Conservation (phyloP, 2,329 filamentous ascomycete species). For the Ceratocystis ficicola region DNA sequence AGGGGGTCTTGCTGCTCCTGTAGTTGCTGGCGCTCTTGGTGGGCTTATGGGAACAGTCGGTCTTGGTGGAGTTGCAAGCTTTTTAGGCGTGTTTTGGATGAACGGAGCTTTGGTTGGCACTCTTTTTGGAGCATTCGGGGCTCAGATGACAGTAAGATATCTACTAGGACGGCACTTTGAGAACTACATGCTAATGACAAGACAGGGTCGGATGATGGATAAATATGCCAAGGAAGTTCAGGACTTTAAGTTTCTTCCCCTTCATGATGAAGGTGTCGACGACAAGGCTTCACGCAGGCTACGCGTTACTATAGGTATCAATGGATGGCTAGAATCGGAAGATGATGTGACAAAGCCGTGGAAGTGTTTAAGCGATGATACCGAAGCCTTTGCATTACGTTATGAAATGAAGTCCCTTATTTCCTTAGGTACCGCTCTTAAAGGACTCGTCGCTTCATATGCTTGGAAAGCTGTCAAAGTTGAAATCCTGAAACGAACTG, state of each 20-base stretch:
- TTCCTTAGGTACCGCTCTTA: constrained; percentile 60
- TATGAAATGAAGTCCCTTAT: constrained; percentile 73
- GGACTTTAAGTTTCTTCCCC: constrained; percentile 66
- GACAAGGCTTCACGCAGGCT: constrained; percentile 36
- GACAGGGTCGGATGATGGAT: constrained; percentile 67
- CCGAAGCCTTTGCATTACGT: constrained; percentile 72
- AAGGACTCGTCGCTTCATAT: constrained; percentile 57
- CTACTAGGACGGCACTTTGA: neutral
- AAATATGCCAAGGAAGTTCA: constrained; percentile 77
- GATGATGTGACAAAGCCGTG: constrained; percentile 70
- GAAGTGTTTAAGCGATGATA: constrained; percentile 56
- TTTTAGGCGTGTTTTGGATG: constrained; percentile 74
- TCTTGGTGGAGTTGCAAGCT: constrained; percentile 72
- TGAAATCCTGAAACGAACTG: constrained; percentile 61
- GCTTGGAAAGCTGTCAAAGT: constrained; percentile 63
- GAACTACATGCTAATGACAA: neutral
- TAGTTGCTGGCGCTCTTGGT: constrained; percentile 76
- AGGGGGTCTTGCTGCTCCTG: constrained; percentile 76
- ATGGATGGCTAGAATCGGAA: constrained; percentile 68
- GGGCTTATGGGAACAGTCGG: constrained; percentile 74
- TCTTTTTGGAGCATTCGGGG: constrained; percentile 81
- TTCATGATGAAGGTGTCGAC: constrained; percentile 32
- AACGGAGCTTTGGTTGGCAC: constrained; percentile 76
- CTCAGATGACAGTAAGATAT: constrained; percentile 48
- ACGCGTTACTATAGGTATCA: constrained; percentile 73